Base-by-base conservation (phyloP, 345 rosid genomes). In the Eucalyptus pauciflora region DNA sequence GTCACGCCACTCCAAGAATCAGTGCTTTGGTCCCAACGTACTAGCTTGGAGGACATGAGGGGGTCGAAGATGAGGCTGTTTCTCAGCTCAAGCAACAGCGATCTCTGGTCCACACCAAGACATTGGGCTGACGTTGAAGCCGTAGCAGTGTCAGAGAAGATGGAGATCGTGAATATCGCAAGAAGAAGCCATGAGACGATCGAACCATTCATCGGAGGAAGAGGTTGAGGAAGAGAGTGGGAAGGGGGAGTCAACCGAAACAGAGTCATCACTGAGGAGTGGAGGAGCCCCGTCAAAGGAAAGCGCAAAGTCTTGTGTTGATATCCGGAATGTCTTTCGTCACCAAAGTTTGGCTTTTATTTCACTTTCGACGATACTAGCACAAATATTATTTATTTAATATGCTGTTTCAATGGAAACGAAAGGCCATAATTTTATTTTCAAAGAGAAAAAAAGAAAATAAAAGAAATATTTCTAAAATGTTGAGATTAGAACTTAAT, bases 1-100 rank as follows among this genome's bases (percentile, higher is more conserved):
- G 29, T 50, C 46, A 94, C 92, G 13, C 96, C 95, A 13, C 27
- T 16, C 94, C 95, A 95, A 0, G 51, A 93, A 88, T 91, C 89
- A 2, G 49, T 3, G 69, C 29, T 51, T 16, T 25, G 79, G 86
- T 85, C 67, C 95, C 95, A 95, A 6, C 48, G 41, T 8, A 8
- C 29, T 56, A 56, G 62, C 62, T 56, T 56, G 29, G 29, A 24
- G 0, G 62, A 10, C 13, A 0, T 2, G 29, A 0, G 24, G 62
- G 29, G 0, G 6, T 56, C 0, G 6, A 56, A 24, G 62, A 86
- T 5, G 54, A 67, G 62, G 24, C 45, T 89, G 46, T 69, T 4
- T 33, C 27, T 67, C 13, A 89, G 86, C 45, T 86, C 90, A 13
- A 89, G 56, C 41, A 16, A 27, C 51, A 50, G 2, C 13, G 86